Conservation (phyloP, 495 filamentous ascomycete species). For the Lepraria neglecta region DNA sequence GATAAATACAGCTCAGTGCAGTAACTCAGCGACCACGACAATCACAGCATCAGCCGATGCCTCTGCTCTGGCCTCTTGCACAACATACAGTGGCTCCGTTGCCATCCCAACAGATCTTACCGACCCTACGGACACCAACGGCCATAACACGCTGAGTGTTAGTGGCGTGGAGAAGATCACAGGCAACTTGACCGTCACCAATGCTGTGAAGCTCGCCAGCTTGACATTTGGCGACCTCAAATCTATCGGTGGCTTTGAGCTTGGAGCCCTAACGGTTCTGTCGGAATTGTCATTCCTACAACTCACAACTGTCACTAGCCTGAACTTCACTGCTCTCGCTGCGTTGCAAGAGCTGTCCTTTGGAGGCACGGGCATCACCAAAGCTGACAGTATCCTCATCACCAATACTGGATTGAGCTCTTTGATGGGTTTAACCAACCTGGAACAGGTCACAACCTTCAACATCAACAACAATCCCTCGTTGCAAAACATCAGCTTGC, state of each 20-base stretch:
- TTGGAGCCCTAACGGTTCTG: constrained; percentile 61
- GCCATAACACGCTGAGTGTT: constrained; percentile 32
- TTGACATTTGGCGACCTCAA: constrained; percentile 47
- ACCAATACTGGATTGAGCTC: constrained; percentile 72
- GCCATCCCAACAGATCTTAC: constrained; percentile 51
- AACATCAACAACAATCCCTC: constrained; percentile 77
- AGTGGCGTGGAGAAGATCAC: constrained; percentile 51
- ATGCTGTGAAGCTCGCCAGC: constrained; percentile 52
- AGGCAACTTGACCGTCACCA: constrained; percentile 58
- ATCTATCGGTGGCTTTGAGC: constrained; percentile 57
- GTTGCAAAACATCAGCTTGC: constrained; percentile 61
- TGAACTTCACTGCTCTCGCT: constrained; percentile 70
- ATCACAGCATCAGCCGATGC: constrained; percentile 51
- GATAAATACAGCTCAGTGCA: constrained; percentile 37
- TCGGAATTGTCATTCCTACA: constrained; percentile 53
- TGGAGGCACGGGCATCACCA: constrained; percentile 48
- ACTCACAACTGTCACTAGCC: constrained; percentile 55
- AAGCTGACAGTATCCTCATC: constrained; percentile 62
- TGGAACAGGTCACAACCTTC: constrained; percentile 54
- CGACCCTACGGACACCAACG: constrained; percentile 48
- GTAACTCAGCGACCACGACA: constrained; percentile 30
- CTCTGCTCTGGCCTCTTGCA: constrained; percentile 57
- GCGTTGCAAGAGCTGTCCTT: constrained; percentile 63
- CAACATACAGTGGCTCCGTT: constrained; percentile 62
- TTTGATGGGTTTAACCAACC: constrained; percentile 73